A percentile compares a stretch with the other conserved stretches of the same genome.
Evolutionary conservation across 2,329 filamentous ascomycete genomes (phyloP).

Genomic region (Xylariaceae sp.): DNA sequence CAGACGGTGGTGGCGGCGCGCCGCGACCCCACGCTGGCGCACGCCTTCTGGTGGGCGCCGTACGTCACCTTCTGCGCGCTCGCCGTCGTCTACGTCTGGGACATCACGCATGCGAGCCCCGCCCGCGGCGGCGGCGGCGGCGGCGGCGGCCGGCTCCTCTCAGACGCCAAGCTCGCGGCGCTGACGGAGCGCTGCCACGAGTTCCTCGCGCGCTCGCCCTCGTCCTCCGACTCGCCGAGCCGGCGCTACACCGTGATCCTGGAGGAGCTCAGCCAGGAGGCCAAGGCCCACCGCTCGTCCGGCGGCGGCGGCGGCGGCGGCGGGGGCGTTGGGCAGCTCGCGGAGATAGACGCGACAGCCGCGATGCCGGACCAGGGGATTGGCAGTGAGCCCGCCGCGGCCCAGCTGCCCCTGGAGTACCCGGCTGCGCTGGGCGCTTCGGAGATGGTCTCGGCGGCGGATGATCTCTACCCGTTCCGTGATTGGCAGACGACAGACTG

Average conservation of each 20-base stretch:
- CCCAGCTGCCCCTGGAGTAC: not conserved
- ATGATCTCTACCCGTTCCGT: constrained; percentile 7
- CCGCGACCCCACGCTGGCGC: constrained; percentile 29
- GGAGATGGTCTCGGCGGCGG: not conserved
- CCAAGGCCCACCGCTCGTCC: constrained; percentile 1
- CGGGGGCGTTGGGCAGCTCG: too few species aligned
- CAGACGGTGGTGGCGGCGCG: constrained; percentile 35
- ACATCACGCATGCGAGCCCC: constrained; percentile 31
- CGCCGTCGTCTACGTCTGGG: constrained; percentile 40
- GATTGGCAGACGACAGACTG: constrained; percentile 25
- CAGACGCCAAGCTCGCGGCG: constrained; percentile 8
- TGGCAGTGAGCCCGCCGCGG: not conserved
- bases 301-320: not conserved
- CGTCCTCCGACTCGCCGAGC: constrained; percentile 33
- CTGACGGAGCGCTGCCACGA: constrained; percentile 39
- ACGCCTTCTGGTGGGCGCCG: constrained; percentile 28
- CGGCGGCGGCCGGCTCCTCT: constrained; percentile 24
- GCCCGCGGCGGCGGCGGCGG: constrained; percentile 1
- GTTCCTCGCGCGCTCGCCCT: constrained; percentile 33
- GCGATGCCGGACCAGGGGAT: not conserved
- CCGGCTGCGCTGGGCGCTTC: not conserved
- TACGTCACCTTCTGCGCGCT: constrained; percentile 34
- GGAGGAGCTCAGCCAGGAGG: constrained; percentile 40
- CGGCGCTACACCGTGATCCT: constrained; percentile 45
- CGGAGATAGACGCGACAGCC: not conserved